A percentile compares a stretch with the other conserved stretches of the same genome.
Conservation (phyloP, 345 rosid species). For the Euclidium syriacum region DNA sequence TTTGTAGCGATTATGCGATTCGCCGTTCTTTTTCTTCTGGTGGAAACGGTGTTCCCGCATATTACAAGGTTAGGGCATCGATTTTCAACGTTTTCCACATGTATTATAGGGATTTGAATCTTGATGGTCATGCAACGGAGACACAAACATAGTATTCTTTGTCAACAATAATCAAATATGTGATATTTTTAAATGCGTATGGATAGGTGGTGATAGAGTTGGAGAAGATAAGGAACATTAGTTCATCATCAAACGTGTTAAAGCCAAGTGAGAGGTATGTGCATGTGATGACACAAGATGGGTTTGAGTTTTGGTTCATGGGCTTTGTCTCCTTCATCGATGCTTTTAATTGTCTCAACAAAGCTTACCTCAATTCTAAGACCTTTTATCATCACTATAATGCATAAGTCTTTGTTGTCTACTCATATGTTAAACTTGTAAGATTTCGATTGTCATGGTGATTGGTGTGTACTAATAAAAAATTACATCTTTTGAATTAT, state of each 20-base stretch:
- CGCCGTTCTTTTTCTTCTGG: slow-evolving; percentile 36
- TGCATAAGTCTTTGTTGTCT: slow-evolving; percentile 8
- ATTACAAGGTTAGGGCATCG: slow-evolving; percentile 53
- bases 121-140: too few relatives aligned
- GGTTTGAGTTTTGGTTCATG: slow-evolving; percentile 81
- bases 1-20: slow-evolving; percentile 66
- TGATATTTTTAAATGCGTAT: not conserved
- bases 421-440: not conserved
- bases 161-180: not conserved
- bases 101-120: too few relatives aligned
- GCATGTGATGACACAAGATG: slow-evolving; percentile 50
- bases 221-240: slow-evolving; percentile 48
- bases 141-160: too few relatives aligned
- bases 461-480: not conserved
- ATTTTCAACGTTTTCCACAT: not conserved
- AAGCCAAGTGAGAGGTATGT: slow-evolving; percentile 61
- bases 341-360: slow-evolving; percentile 56
- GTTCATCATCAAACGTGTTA: slow-evolving; percentile 49
- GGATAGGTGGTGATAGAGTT: slow-evolving; percentile 58
- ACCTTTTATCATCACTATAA: not conserved
- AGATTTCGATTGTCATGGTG: not conserved
- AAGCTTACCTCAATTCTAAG: slow-evolving; percentile 30
- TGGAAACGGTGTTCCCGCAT: slow-evolving; percentile 34
- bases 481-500: too few relatives aligned
- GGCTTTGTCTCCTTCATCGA: slow-evolving; percentile 73